These are phyloP conservation scores for Fusarium aywerte DNA, from an alignment of 2,329 filamentous ascomycete species.

Conservation along the genomic window DNA sequence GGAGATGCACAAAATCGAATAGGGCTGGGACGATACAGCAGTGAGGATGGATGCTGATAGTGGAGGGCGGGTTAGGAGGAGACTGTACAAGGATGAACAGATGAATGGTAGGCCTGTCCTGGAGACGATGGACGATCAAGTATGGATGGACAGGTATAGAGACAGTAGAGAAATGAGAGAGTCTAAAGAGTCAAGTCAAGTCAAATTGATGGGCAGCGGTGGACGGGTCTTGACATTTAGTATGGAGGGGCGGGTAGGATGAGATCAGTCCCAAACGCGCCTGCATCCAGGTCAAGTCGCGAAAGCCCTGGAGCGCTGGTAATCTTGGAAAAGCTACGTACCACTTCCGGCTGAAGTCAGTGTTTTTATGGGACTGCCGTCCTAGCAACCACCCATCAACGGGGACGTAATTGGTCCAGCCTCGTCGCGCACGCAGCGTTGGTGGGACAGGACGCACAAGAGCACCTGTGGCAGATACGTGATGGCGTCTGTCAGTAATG, in stretches of 20 bases:
- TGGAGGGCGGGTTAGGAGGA: not conserved
- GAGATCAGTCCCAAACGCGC: conserved; percentile 42
- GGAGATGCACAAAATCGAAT: conserved; percentile 7
- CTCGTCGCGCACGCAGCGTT: conserved; percentile 30
- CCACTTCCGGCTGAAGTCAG: conserved; percentile 10
- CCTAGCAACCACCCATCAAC: conserved; percentile 66
- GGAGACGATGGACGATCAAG: conserved; percentile 27
- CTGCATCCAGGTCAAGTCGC: conserved; percentile 32
- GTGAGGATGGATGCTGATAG: conserved; percentile 10
- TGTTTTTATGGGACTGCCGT: conserved; percentile 23
- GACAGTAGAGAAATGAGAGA: conserved; percentile 28
- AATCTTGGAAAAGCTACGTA: conserved; percentile 33
- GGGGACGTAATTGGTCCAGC: conserved; percentile 56
- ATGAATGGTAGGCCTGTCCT: conserved; percentile 5
- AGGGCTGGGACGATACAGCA: conserved; percentile 6
- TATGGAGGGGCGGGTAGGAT: conserved; percentile 42
- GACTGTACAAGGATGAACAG: conserved; percentile 2
- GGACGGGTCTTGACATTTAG: conserved; percentile 34
- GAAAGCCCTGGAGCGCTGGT: conserved; percentile 13
- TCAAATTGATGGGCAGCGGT: conserved; percentile 19
- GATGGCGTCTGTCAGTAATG: conserved; percentile 14
- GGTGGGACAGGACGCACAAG: conserved; percentile 3
- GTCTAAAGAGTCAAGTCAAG: conserved; percentile 14
- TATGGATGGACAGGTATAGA: conserved; percentile 28
- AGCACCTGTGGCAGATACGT: conserved; percentile 38